Percentiles rank a stretch among this genome's conserved stretches.
Evolutionary conservation across 768 basidiomycete species (phyloP).

Genomic region (Leccinum variicolor): DNA sequence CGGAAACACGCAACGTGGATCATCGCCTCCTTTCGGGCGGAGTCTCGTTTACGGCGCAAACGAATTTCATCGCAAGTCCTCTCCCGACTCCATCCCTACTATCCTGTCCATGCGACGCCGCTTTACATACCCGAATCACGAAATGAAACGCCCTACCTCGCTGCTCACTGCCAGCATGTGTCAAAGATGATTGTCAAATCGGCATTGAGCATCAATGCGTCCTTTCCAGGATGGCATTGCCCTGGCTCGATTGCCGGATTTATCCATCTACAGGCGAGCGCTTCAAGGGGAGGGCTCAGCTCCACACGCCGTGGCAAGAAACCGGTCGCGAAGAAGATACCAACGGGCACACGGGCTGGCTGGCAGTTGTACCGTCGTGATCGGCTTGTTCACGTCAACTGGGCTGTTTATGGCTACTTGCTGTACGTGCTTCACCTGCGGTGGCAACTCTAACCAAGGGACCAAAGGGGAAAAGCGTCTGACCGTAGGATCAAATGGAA

Average conservation of each 20-base stretch:
- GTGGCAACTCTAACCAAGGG: not conserved
- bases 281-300: not conserved
- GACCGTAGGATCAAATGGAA: not conserved
- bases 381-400: not conserved
- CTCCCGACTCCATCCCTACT: not conserved
- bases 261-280: not conserved
- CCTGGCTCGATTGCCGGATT: not conserved
- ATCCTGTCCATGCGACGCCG: not conserved
- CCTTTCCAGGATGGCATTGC: not conserved
- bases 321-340: not conserved
- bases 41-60: not conserved
- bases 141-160: constrained; percentile 1
- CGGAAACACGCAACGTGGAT: not conserved
- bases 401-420: not conserved
- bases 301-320: not conserved
- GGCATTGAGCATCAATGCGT: not conserved
- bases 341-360: not conserved
- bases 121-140: not conserved
- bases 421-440: not conserved
- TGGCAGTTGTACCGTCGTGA: not conserved
- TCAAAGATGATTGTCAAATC: not conserved
- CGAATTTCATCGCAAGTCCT: not conserved
- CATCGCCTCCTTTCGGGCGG: not conserved
- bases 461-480: not conserved
- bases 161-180: not conserved